Percentiles rank a stretch among this genome's conserved stretches.
Evolutionary conservation across 2,329 filamentous ascomycete genomes (phyloP).

Genomic region (Xylariaceae sp.): DNA sequence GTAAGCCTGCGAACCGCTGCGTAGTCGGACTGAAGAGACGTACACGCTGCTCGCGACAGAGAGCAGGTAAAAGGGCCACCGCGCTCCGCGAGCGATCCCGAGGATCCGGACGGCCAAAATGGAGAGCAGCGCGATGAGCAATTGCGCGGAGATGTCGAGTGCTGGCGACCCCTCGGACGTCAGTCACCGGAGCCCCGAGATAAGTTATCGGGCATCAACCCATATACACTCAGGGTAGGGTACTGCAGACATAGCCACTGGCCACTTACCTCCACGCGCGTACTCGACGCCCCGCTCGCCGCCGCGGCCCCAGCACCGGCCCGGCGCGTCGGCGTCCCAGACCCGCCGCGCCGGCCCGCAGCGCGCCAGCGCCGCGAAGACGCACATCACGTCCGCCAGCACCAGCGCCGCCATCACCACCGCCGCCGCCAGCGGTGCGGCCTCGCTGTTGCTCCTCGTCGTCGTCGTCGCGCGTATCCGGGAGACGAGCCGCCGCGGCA

Average conservation of each 20-base stretch:
- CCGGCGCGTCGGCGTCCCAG: constrained; percentile 24
- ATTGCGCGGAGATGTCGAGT: constrained; percentile 28
- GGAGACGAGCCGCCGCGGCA: too few species aligned
- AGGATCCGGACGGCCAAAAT: constrained; percentile 25
- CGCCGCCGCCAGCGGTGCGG: too few species aligned
- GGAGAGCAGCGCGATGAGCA: constrained; percentile 28
- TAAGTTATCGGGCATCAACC: too few species aligned
- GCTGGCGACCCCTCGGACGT: constrained; percentile 15
- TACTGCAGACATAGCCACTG: background rate
- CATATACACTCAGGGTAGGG: too few species aligned
- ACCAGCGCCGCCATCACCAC: too few species aligned
- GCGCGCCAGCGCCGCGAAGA: constrained; percentile 27
- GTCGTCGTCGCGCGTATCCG: too few species aligned
- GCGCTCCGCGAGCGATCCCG: constrained; percentile 17
- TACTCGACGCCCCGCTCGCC: constrained; percentile 27
- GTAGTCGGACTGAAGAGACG: too few species aligned
- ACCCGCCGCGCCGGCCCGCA: constrained; percentile 30
- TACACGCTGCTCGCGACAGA: constrained; percentile 23
- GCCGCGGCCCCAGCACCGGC: constrained; percentile 25
- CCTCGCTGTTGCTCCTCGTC: too few species aligned
- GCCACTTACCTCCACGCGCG: constrained; percentile 24
- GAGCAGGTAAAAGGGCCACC: constrained; percentile 29
- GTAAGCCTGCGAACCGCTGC: too few species aligned
- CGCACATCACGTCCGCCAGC: constrained; percentile 24
- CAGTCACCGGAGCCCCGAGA: background rate